These are phyloP conservation scores for Flammula alnicola DNA, from an alignment of 1,284 basidiomycete species.

Conservation along the genomic window DNA sequence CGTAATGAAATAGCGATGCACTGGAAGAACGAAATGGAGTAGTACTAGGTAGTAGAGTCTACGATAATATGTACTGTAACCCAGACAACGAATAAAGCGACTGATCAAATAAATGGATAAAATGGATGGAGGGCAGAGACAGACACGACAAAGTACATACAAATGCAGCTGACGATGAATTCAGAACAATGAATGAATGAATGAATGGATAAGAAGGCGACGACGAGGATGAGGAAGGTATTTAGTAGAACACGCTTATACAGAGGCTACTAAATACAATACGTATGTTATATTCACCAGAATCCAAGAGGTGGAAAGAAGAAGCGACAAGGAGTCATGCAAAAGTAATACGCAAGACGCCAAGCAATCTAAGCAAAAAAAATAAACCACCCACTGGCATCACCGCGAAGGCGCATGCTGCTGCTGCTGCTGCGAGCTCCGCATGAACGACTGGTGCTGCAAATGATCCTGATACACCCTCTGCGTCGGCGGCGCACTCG, in stretches of 20 bases:
- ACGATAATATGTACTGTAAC: too few relatives aligned
- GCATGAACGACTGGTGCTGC: conserved; percentile 63
- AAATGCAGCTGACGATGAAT: too few relatives aligned
- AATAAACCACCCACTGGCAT: background rate
- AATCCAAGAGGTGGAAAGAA: background rate
- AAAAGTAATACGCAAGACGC: background rate
- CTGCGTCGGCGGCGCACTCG: conserved; percentile 29
- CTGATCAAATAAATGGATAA: background rate
- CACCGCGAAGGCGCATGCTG: conserved; percentile 10
- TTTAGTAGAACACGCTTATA: background rate
- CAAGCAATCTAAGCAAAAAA: background rate
- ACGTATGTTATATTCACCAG: conserved; percentile 1
- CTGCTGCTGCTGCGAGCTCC: conserved; percentile 37
- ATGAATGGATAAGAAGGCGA: too few relatives aligned
- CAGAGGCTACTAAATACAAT: conserved; percentile 3
- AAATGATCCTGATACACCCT: conserved; percentile 43
- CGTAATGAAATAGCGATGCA: background rate
- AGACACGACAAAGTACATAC: too few relatives aligned
- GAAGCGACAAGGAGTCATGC: too few relatives aligned
- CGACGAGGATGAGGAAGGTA: too few relatives aligned
- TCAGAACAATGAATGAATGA: too few relatives aligned
- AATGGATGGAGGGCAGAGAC: too few relatives aligned
- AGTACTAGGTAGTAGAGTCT: background rate
- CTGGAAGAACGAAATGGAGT: background rate
- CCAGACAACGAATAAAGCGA: too few relatives aligned